Percentiles rank a stretch among this genome's conserved stretches.
Conservation (phyloP, 176 grass and related monocot genomes). For the Rhynchospora pubera region DNA sequence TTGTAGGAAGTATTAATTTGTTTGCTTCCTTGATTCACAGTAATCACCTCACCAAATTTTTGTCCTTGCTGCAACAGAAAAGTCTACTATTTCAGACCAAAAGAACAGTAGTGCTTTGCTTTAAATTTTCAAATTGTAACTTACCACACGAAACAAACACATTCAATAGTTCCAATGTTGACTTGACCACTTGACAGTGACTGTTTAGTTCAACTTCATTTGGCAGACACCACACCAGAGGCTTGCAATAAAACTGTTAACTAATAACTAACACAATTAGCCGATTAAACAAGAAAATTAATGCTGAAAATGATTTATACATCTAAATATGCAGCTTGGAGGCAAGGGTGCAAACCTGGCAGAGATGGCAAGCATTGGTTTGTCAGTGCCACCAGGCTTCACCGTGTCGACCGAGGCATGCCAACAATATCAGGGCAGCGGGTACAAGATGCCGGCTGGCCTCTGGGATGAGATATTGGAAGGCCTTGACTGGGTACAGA, state of each 20-base stretch:
- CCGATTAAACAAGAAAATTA: neutral
- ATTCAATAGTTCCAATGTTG: neutral
- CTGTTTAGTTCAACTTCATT: neutral
- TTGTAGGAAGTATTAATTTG: neutral
- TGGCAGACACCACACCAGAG: neutral
- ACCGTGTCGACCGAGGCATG: slow-evolving; percentile 98
- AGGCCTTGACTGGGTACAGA: slow-evolving; percentile 58
- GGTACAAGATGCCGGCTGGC: slow-evolving; percentile 37
- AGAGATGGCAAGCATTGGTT: slow-evolving; percentile 97
- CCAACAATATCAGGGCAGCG: slow-evolving; percentile 71
- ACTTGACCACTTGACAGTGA: neutral
- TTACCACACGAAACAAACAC: neutral
- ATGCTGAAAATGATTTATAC: neutral
- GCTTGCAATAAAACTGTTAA: neutral
- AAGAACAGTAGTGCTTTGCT: neutral
- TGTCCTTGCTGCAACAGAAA: neutral
- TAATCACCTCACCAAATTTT: neutral
- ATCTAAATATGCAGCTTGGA: slow-evolving; percentile 39
- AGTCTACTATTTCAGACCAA: neutral
- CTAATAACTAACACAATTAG: neutral
- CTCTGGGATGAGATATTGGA: slow-evolving; percentile 88
- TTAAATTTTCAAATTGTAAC: neutral
- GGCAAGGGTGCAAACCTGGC: slow-evolving; percentile 97
- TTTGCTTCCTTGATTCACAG: neutral
- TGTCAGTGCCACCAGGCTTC: slow-evolving; percentile 96